phyloP scores from a whole-genome alignment of 2,329 filamentous ascomycete genomes.

The Capronia coronata region DNA sequence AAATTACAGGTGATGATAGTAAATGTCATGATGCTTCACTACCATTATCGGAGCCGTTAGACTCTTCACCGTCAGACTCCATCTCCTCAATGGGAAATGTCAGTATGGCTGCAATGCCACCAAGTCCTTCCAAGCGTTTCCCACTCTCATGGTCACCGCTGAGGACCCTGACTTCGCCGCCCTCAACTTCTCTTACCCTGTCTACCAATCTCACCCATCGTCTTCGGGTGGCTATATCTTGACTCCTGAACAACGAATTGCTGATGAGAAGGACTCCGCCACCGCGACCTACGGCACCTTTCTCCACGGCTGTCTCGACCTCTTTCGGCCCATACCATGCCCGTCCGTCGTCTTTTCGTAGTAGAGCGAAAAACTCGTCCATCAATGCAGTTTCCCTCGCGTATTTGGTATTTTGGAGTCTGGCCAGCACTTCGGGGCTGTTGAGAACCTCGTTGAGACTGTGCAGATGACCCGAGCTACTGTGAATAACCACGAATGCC shows the following conservation, averaged over 20 bases:
- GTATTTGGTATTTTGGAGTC: slow-evolving; percentile 82
- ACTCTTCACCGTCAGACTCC: slow-evolving; percentile 60
- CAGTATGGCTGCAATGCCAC: slow-evolving; percentile 80
- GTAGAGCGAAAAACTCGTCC: slow-evolving; percentile 70
- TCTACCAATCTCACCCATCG: slow-evolving; percentile 83
- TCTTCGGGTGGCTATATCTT: slow-evolving; percentile 68
- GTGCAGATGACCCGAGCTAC: slow-evolving; percentile 78
- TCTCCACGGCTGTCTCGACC: slow-evolving; percentile 73
- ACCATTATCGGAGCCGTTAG: slow-evolving; percentile 29
- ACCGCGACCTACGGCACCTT: slow-evolving; percentile 80
- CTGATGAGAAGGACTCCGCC: slow-evolving; percentile 81
- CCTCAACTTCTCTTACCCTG: slow-evolving; percentile 69
- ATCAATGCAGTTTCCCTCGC: slow-evolving; percentile 75
- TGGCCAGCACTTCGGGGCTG: slow-evolving; percentile 67
- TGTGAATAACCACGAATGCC: slow-evolving; percentile 64
- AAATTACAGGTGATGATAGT: neutral
- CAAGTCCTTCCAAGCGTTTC: slow-evolving; percentile 71
- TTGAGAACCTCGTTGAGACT: slow-evolving; percentile 80
- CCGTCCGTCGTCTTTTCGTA: slow-evolving; percentile 77
- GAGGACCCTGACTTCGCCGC: slow-evolving; percentile 80
- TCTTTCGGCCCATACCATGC: slow-evolving; percentile 86
- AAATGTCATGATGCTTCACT: slow-evolving; percentile 6
- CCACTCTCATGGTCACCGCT: slow-evolving; percentile 95
- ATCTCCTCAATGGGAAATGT: slow-evolving; percentile 82
- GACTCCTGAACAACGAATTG: slow-evolving; percentile 77